A percentile compares a stretch with the other conserved stretches of the same genome.
Evolutionary conservation across 805 yeast species (phyloP).

Genomic region (Ascoidea tarda): DNA sequence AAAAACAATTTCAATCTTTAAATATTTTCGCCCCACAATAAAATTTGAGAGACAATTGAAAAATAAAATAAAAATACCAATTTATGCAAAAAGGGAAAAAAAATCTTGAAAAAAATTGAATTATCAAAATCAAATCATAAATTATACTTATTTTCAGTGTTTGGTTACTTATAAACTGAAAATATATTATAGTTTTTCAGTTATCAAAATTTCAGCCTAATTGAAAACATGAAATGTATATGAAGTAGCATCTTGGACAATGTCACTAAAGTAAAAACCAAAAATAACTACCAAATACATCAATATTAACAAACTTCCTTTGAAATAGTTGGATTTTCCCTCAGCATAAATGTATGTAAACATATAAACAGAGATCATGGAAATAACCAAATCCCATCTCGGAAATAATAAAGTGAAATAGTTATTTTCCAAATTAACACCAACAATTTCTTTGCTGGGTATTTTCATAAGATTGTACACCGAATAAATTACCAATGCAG

Average conservation of each 20-base stretch:
- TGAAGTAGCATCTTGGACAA: conserved; percentile 4
- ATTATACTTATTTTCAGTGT: no score
- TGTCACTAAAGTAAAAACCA: conserved; percentile 62
- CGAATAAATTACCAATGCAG: conserved; percentile 73
- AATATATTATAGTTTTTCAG: no score
- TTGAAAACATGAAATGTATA: no score
- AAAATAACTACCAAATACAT: conserved; percentile 59
- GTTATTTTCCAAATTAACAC: conserved; percentile 6
- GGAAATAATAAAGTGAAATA: conserved; percentile 82
- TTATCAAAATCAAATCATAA: no score
- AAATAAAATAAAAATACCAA: no score
- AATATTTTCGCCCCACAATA: no score
- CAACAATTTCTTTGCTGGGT: conserved; percentile 22
- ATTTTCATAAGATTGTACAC: conserved; percentile 30
- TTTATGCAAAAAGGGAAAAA: no score
- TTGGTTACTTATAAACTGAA: no score
- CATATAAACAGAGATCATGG: conserved; percentile 71
- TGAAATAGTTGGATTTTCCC: conserved; percentile 92
- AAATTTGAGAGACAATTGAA: no score
- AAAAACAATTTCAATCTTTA: no score
- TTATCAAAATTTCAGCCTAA: no score
- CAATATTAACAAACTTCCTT: conserved; percentile 78
- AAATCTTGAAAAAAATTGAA: no score
- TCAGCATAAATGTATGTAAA: conserved; percentile 93
- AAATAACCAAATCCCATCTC: conserved; percentile 86